Percentiles rank a stretch among this genome's conserved stretches.
phyloP scores from a whole-genome alignment of 1,284 basidiomycete species.

The Microstroma glucosiphilum region DNA sequence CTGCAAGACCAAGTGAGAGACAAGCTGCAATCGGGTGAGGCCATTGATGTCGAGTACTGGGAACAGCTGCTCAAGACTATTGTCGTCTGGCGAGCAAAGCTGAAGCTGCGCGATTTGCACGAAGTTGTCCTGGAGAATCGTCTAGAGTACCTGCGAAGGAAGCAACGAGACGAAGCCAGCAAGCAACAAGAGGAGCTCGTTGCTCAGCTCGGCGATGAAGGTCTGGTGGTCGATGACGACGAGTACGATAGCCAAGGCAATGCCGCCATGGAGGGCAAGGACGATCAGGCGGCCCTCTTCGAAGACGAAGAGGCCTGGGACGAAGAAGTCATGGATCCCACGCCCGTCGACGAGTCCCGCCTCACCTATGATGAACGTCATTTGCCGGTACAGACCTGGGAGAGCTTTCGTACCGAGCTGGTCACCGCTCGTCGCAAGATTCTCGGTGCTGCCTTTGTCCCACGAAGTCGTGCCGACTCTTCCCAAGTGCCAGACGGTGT shows the following conservation, averaged over 20 bases:
- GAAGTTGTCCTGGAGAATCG: constrained; percentile 93
- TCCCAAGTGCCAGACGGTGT: not conserved
- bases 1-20: constrained; percentile 79
- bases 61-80: constrained; percentile 82
- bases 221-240: constrained; percentile 17
- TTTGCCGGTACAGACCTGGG: not conserved
- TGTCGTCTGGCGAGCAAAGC: constrained; percentile 97
- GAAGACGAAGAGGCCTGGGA: constrained; percentile 58
- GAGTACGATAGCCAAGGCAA: constrained; percentile 56
- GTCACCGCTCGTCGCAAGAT: constrained; percentile 21
- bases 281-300: constrained; percentile 20
- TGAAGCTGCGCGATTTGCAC: constrained; percentile 83
- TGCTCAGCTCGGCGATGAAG: constrained; percentile 54
- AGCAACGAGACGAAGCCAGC: constrained; percentile 87
- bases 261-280: constrained; percentile 50
- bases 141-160: constrained; percentile 85
- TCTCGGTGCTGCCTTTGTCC: constrained; percentile 27
- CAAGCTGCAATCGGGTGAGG: constrained; percentile 84
- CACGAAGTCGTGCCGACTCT: constrained; percentile 8
- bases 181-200: constrained; percentile 81
- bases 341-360: constrained; percentile 17
- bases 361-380: constrained; percentile 32
- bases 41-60: constrained; percentile 97
- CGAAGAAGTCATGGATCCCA: constrained; percentile 40
- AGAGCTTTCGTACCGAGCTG: not conserved